A percentile compares a stretch with the other conserved stretches of the same genome.
Evolutionary conservation across 495 filamentous ascomycete species (phyloP).

Genomic region (Tuber melanosporum): DNA sequence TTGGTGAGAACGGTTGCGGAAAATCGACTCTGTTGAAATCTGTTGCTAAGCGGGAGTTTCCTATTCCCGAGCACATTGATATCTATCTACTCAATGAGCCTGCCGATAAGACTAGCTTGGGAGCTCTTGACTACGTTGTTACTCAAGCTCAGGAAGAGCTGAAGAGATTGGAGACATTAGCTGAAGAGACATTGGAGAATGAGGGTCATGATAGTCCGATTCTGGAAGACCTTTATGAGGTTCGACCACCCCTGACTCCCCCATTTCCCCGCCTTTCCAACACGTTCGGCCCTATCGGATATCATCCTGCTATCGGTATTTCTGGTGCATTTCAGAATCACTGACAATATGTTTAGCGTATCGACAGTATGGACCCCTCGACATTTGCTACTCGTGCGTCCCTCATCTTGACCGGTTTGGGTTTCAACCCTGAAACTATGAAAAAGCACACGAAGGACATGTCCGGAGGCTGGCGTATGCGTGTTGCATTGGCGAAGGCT

Average conservation of each 20-base stretch:
- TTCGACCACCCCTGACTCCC: slow-evolving; percentile 45
- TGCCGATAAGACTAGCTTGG: slow-evolving; percentile 79
- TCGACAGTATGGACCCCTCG: slow-evolving; percentile 99
- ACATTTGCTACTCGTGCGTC: slow-evolving; percentile 97
- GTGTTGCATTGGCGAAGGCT: slow-evolving; percentile 93
- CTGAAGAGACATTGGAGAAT: slow-evolving; percentile 84
- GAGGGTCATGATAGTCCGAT: slow-evolving; percentile 85
- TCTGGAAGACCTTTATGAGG: slow-evolving; percentile 94
- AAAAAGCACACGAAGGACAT: slow-evolving; percentile 99
- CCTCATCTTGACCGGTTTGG: slow-evolving; percentile 94
- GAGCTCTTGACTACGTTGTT: slow-evolving; percentile 95
- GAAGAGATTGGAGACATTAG: slow-evolving; percentile 74
- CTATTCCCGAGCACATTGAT: slow-evolving; percentile 93
- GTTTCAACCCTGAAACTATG: slow-evolving; percentile 96
- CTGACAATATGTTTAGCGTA: slow-evolving; percentile 60
- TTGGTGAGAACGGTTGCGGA: slow-evolving; percentile 98
- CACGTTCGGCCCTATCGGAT: not conserved
- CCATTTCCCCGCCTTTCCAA: not conserved
- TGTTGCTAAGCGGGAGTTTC: slow-evolving; percentile 86
- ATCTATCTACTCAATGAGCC: slow-evolving; percentile 98
- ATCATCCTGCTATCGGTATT: slow-evolving; percentile 27
- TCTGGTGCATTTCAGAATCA: not conserved
- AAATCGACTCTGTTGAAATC: slow-evolving; percentile 96
- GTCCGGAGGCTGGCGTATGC: slow-evolving; percentile 99
- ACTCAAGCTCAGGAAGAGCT: slow-evolving; percentile 91